A percentile compares a stretch with the other conserved stretches of the same genome.
Evolutionary conservation across 805 yeast species (phyloP).

Genomic region (Kluyveromyces aestuarii): DNA sequence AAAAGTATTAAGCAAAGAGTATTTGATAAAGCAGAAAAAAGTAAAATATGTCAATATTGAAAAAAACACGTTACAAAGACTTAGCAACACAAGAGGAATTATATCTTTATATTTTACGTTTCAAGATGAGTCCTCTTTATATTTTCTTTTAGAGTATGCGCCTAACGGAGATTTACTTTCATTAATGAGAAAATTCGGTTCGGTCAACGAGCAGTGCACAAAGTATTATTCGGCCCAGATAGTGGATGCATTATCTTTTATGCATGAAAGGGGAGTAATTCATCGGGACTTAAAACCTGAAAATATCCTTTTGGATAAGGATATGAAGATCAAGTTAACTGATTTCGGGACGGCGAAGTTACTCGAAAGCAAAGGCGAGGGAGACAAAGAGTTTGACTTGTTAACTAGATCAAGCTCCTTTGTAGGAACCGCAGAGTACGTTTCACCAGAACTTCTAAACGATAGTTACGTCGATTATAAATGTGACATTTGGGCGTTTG

Average conservation of each 20-base stretch:
- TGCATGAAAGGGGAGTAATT: constrained; percentile 68
- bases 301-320: constrained; percentile 56
- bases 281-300: constrained; percentile 84
- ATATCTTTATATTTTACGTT: constrained; percentile 67
- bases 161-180: constrained; percentile 68
- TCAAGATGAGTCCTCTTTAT: constrained; percentile 65
- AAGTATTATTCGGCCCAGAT: constrained; percentile 65
- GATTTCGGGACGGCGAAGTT: constrained; percentile 82
- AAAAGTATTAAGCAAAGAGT: constrained; percentile 66
- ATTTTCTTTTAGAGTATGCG: constrained; percentile 72
- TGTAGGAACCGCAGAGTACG: constrained; percentile 82
- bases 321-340: constrained; percentile 57
- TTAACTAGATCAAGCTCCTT: constrained; percentile 69
- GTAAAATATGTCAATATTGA: constrained; percentile 81
- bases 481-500: constrained; percentile 98
- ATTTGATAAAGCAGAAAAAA: constrained; percentile 71
- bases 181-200: constrained; percentile 58
- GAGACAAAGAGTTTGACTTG: constrained; percentile 47
- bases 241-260: constrained; percentile 59
- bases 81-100: constrained; percentile 52
- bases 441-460: constrained; percentile 70
- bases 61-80: constrained; percentile 65
- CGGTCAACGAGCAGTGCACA: constrained; percentile 60
- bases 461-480: constrained; percentile 80
- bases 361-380: constrained; percentile 37